phyloP scores from a whole-genome alignment of 805 yeast species.

The Ogataea ganodermae region DNA sequence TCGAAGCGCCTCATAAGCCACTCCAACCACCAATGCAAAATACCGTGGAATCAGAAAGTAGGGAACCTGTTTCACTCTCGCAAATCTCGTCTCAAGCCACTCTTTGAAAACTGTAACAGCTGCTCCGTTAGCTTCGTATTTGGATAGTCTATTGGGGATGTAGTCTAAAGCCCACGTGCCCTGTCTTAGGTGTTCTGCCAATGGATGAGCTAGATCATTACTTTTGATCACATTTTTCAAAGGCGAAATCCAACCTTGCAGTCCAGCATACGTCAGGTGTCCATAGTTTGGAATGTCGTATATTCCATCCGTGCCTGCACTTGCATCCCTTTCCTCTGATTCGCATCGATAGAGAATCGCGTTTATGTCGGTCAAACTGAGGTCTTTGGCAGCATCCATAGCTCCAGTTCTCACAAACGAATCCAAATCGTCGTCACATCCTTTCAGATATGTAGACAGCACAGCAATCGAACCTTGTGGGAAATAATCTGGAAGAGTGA shows the following conservation, averaged over 20 bases:
- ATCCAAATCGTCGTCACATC: slow-evolving; percentile 67
- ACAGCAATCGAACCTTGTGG: slow-evolving; percentile 93
- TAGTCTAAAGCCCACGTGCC: slow-evolving; percentile 93
- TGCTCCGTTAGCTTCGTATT: slow-evolving; percentile 46
- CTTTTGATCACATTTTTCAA: slow-evolving; percentile 59
- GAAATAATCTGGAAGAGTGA: slow-evolving; percentile 62
- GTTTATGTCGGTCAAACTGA: slow-evolving; percentile 71
- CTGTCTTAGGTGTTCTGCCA: slow-evolving; percentile 74
- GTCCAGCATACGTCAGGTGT: slow-evolving; percentile 77
- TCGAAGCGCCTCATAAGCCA: slow-evolving; percentile 82
- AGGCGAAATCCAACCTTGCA: slow-evolving; percentile 88
- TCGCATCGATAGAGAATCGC: slow-evolving; percentile 76
- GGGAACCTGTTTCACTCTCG: slow-evolving; percentile 66
- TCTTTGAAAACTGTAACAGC: slow-evolving; percentile 56
- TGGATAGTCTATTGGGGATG: slow-evolving; percentile 59
- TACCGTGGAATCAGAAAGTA: slow-evolving; percentile 82
- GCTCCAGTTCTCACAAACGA: slow-evolving; percentile 74
- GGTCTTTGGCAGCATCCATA: slow-evolving; percentile 61
- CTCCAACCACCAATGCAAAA: slow-evolving; percentile 79
- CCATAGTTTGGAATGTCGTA: slow-evolving; percentile 79
- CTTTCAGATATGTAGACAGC: slow-evolving; percentile 66
- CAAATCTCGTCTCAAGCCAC: slow-evolving; percentile 72
- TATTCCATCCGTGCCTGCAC: slow-evolving; percentile 69
- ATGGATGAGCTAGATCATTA: slow-evolving; percentile 82
- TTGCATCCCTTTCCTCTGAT: slow-evolving; percentile 82